Evolutionary conservation across 495 filamentous ascomycete genomes (phyloP), one percentile per base, ranked within the genome.

Genomic region (Filosporella fistucella): DNA sequence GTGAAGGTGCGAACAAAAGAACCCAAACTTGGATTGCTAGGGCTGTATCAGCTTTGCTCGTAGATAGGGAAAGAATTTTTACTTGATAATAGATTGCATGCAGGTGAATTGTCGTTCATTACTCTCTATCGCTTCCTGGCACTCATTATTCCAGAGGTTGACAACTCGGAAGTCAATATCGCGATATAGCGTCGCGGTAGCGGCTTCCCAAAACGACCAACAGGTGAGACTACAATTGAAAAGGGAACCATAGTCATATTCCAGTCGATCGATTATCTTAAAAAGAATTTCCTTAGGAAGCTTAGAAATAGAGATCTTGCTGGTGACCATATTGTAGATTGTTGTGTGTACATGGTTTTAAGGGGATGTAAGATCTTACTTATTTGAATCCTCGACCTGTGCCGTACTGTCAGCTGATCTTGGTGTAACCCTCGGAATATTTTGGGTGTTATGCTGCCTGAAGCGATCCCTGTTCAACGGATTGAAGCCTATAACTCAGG

Each of bases 271-370:
- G 20, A 54, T 28, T 24, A 48, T 48, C 1, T 47, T n/a, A 17
- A 37, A 45, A 26, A 54, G 44, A 35, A 48, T 39, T 17, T 48
- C 44, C 17, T 1, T 43, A 1, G 51, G 51, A 6, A 54, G 36
- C n/a, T n/a, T n/a, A n/a, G n/a, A n/a, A n/a, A n/a, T n/a, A n/a
- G n/a, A n/a, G n/a, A n/a, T n/a, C n/a, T n/a, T n/a, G n/a, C n/a
- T n/a, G n/a, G n/a, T n/a, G n/a, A n/a, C n/a, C n/a, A n/a, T n/a
- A n/a, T n/a, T n/a, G n/a, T n/a, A n/a, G n/a, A n/a, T n/a, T n/a
- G n/a, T n/a, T n/a, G n/a, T n/a, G n/a, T n/a, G n/a, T n/a, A n/a
- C n/a, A n/a, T n/a, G n/a, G n/a, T n/a, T n/a, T n/a, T n/a, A n/a
- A n/a, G n/a, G n/a, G n/a, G n/a, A n/a, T n/a, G n/a, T n/a, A n/a